phyloP scores from a whole-genome alignment of 495 filamentous ascomycete species.

The Podospora tetraspora region DNA sequence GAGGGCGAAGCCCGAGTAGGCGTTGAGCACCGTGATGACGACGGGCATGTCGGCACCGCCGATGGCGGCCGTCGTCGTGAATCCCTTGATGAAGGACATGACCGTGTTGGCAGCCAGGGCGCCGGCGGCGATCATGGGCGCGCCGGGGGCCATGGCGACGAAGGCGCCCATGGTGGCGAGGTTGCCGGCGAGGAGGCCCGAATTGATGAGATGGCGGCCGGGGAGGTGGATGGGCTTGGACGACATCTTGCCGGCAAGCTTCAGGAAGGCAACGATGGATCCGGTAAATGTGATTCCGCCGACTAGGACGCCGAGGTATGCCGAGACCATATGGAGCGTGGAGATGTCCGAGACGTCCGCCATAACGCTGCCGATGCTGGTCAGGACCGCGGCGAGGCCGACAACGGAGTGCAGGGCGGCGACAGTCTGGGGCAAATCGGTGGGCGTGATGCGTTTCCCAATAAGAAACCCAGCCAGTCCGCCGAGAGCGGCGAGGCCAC shows the following conservation, averaged over 20 bases:
- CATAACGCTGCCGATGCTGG: slow-evolving; percentile 76
- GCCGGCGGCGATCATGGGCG: slow-evolving; percentile 64
- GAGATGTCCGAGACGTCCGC: slow-evolving; percentile 59
- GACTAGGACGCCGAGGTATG: slow-evolving; percentile 74
- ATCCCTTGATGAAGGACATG: slow-evolving; percentile 75
- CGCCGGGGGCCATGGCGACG: slow-evolving; percentile 66
- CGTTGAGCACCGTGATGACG: slow-evolving; percentile 79
- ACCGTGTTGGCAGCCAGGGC: slow-evolving; percentile 67
- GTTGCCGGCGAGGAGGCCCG: slow-evolving; percentile 62
- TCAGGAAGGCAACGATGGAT: slow-evolving; percentile 74
- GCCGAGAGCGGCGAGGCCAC: slow-evolving; percentile 62
- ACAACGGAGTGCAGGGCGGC: slow-evolving; percentile 79
- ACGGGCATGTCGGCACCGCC: slow-evolving; percentile 86
- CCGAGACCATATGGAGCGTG: slow-evolving; percentile 70
- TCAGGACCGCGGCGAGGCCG: slow-evolving; percentile 73
- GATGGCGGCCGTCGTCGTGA: slow-evolving; percentile 74
- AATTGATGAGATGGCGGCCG: slow-evolving; percentile 66
- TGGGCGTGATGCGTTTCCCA: slow-evolving; percentile 76
- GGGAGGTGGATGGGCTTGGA: slow-evolving; percentile 64
- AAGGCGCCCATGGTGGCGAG: slow-evolving; percentile 74
- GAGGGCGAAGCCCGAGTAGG: slow-evolving; percentile 77
- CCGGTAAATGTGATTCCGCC: slow-evolving; percentile 81
- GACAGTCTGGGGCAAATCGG: slow-evolving; percentile 75
- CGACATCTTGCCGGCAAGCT: slow-evolving; percentile 70
- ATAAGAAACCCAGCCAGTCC: slow-evolving; percentile 59